phyloP scores from a whole-genome alignment of 164 flowering plant species.

The Umbellularia californica region DNA sequence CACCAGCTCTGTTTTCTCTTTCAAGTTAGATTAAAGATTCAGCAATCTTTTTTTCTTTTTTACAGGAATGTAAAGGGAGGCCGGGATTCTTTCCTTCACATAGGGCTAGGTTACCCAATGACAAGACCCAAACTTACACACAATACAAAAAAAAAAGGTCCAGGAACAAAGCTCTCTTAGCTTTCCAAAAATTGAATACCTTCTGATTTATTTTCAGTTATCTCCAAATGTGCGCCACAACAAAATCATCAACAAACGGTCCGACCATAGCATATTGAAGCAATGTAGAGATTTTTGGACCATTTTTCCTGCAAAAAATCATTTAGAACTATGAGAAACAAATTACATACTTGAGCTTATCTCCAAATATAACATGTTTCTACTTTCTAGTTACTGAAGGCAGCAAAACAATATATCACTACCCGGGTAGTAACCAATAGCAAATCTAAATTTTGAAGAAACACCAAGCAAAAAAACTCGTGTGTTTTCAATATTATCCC shows the following conservation, averaged over 20 bases:
- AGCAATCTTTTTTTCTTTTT: background rate
- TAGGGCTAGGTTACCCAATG: conserved; percentile 4
- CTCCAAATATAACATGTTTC: no score
- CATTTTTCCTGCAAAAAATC: conserved; percentile 62
- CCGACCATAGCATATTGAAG: conserved; percentile 73
- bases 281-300: conserved; percentile 76
- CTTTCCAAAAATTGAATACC: conserved; percentile 17
- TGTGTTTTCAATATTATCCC: background rate
- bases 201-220: conserved; percentile 5
- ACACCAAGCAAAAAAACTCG: background rate
- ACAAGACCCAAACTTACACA: conserved; percentile 3
- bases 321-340: background rate
- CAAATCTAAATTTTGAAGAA: background rate
- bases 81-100: conserved; percentile 12
- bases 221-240: conserved; percentile 4
- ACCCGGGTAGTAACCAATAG: background rate
- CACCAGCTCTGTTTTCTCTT: conserved; percentile 5
- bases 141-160: background rate
- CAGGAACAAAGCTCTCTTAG: conserved; percentile 3
- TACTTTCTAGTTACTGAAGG: background rate
- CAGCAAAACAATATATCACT: background rate
- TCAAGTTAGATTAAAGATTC: background rate
- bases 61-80: background rate
- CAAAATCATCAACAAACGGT: conserved; percentile 42
- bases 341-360: background rate